Evolutionary conservation across 2,329 filamentous ascomycete species (phyloP).

Genomic region (Elsinoe australis): DNA sequence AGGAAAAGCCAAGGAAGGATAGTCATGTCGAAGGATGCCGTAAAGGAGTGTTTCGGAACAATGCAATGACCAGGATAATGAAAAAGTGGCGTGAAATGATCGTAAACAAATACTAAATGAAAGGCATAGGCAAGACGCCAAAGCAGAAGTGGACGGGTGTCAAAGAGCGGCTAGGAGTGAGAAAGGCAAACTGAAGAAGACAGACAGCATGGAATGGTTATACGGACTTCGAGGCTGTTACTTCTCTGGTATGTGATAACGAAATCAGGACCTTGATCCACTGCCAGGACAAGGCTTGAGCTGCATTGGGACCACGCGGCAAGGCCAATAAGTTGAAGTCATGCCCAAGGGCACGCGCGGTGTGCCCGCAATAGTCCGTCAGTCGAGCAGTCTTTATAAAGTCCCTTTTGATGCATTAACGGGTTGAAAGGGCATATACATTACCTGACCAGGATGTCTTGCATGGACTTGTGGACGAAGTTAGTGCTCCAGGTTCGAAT

Average conservation of each 20-base stretch:
- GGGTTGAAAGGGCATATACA: too few relatives aligned
- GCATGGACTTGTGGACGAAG: too few relatives aligned
- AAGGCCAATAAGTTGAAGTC: too few relatives aligned
- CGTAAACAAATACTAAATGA: conserved; percentile 15
- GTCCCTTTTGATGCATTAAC: too few relatives aligned
- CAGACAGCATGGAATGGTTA: conserved; percentile 4
- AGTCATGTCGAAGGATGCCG: neutral
- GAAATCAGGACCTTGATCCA: neutral
- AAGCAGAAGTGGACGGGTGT: conserved; percentile 1
- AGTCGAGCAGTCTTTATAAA: too few relatives aligned
- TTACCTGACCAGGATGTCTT: too few relatives aligned
- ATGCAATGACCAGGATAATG: neutral
- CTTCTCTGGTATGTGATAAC: neutral
- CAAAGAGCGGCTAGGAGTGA: neutral
- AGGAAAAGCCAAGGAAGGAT: conserved; percentile 4
- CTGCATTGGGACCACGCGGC: too few relatives aligned
- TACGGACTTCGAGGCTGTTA: conserved; percentile 5
- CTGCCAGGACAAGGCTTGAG: neutral
- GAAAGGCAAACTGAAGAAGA: neutral
- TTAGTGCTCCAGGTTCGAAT: too few relatives aligned
- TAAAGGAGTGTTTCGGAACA: neutral
- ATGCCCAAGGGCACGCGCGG: too few relatives aligned
- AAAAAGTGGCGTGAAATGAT: neutral
- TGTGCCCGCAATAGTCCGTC: too few relatives aligned
- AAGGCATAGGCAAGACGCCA: neutral